Evolutionary conservation across 345 rosid species (phyloP).

Genomic region (Eucalyptus cloeziana): DNA sequence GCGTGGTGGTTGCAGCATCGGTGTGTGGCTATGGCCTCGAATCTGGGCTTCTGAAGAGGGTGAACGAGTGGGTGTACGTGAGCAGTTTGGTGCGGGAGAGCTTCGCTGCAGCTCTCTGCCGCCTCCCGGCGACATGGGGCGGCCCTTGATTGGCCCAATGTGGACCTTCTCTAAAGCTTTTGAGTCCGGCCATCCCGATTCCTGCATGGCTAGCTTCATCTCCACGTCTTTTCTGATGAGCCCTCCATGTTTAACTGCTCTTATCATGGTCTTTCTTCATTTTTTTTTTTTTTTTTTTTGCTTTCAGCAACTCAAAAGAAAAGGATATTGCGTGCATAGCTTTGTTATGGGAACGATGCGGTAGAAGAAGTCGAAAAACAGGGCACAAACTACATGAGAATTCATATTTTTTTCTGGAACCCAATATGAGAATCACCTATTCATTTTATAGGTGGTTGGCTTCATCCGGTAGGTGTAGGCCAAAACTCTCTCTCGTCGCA

Average conservation of each 20-base stretch:
- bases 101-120: constrained; percentile 19
- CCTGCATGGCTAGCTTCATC: constrained; percentile 26
- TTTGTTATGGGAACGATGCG: neutral
- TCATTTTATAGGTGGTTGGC: neutral
- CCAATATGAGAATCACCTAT: neutral
- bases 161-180: constrained; percentile 69
- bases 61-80: neutral
- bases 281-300: too few relatives aligned
- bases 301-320: neutral
- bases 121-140: constrained; percentile 78
- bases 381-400: neutral
- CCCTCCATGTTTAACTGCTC: neutral
- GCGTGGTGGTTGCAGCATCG: neutral
- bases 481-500: neutral
- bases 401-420: neutral
- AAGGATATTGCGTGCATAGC: neutral
- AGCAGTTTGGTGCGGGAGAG: neutral
- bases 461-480: neutral
- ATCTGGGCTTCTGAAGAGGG: neutral
- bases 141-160: constrained; percentile 83
- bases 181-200: constrained; percentile 55
- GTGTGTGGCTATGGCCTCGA: neutral
- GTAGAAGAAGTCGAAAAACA: neutral
- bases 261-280: neutral
- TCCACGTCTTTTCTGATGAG: constrained; percentile 22